Percentiles rank a stretch among this genome's conserved stretches.
Conservation (phyloP, 495 filamentous ascomycete species). For the Aspergillus nanangensis region DNA sequence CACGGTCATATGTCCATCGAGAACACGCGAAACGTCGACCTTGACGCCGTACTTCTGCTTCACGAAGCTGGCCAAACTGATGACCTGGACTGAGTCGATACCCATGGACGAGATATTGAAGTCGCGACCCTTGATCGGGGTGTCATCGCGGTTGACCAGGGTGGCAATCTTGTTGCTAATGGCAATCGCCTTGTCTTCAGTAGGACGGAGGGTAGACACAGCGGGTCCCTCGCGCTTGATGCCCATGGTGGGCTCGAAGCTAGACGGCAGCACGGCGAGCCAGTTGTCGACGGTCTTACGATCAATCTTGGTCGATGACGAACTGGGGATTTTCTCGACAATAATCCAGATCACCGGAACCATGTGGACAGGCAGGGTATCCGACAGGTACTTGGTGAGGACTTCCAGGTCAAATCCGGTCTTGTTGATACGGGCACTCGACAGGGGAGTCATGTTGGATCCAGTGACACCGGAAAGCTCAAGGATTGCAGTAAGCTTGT, state of each 20-base stretch:
- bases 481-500: slow-evolving; percentile 14
- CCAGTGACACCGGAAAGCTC: slow-evolving; percentile 3
- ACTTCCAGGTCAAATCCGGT: slow-evolving; percentile 5
- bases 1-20: slow-evolving; percentile 19
- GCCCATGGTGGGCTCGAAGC: slow-evolving; percentile 9
- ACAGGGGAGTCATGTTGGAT: neutral
- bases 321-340: slow-evolving; percentile 35
- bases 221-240: slow-evolving; percentile 4
- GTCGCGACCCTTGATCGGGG: slow-evolving; percentile 14
- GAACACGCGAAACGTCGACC: slow-evolving; percentile 16
- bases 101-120: slow-evolving; percentile 19
- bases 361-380: slow-evolving; percentile 37
- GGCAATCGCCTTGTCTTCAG: slow-evolving; percentile 15
- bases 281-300: slow-evolving; percentile 20
- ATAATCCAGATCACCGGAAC: slow-evolving; percentile 36
- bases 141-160: slow-evolving; percentile 13
- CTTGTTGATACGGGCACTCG: neutral
- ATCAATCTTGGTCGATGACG: slow-evolving; percentile 39
- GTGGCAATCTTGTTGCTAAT: slow-evolving; percentile 17
- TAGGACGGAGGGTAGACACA: slow-evolving; percentile 5
- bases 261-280: slow-evolving; percentile 12
- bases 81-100: slow-evolving; percentile 30
- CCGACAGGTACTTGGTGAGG: slow-evolving; percentile 5
- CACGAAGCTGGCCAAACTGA: slow-evolving; percentile 24
- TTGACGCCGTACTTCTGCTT: slow-evolving; percentile 19